A percentile compares a stretch with the other conserved stretches of the same genome.
Evolutionary conservation across 495 filamentous ascomycete species (phyloP).

Genomic region (Clavariopsis aquatica): DNA sequence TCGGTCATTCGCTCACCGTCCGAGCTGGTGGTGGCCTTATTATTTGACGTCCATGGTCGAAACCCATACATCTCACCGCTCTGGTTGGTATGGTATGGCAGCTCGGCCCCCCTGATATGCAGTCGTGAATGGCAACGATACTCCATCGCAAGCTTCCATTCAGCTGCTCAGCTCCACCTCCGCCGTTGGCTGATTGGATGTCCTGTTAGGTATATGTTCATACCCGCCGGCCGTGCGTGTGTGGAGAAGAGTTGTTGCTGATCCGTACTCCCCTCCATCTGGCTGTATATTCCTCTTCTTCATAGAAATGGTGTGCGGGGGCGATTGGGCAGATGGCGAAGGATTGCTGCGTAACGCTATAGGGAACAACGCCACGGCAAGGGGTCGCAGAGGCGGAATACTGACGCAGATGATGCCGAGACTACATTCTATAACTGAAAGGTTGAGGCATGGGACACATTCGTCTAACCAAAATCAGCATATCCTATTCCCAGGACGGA

Average conservation of each 20-base stretch:
- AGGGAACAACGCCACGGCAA: conserved; percentile 19
- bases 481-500: neutral
- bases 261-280: neutral
- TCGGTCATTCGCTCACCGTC: neutral
- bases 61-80: no score
- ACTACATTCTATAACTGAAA: conserved; percentile 32
- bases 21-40: neutral
- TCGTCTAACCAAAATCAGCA: conserved; percentile 5
- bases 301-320: neutral
- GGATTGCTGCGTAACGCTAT: conserved; percentile 12
- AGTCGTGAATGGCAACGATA: neutral
- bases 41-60: no score
- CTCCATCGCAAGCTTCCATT: neutral
- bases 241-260: neutral
- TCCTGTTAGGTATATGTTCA: neutral
- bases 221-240: neutral
- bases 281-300: neutral
- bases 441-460: conserved; percentile 25
- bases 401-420: conserved; percentile 36
- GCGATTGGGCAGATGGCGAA: conserved; percentile 1
- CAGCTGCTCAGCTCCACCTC: conserved; percentile 6
- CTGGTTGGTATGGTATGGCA: no score
- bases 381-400: conserved; percentile 30
- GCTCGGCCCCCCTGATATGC: neutral
- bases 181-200: neutral